A percentile compares a stretch with the other conserved stretches of the same genome.
phyloP scores from a whole-genome alignment of 2,329 filamentous ascomycete genomes.

The Trichophyton mentagrophytes region DNA sequence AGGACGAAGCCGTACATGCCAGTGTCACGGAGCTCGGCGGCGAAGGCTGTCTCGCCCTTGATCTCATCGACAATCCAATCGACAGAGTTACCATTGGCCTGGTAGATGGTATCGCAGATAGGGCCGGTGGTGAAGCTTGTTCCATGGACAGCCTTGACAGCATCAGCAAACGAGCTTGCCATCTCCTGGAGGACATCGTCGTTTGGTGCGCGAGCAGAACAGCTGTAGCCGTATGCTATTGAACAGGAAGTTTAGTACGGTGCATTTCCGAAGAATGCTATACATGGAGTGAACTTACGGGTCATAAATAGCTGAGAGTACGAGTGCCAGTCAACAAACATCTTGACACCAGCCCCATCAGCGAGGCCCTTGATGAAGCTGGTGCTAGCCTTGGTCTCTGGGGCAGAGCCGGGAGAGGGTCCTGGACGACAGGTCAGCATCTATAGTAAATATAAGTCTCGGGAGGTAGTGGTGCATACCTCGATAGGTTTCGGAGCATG shows the following conservation, averaged over 20 bases:
- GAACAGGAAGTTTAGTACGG: not conserved
- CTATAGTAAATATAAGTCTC: not conserved
- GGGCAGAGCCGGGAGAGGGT: conserved; percentile 32
- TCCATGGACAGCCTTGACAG: conserved; percentile 44
- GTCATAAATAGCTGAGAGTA: conserved; percentile 49
- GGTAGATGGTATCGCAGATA: conserved; percentile 50
- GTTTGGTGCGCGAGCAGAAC: conserved; percentile 36
- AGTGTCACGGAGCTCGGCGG: conserved; percentile 39
- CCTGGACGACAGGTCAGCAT: conserved; percentile 20
- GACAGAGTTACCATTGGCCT: conserved; percentile 30
- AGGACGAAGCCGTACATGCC: conserved; percentile 39
- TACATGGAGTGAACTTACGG: conserved; percentile 11
- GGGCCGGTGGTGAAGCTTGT: conserved; percentile 32
- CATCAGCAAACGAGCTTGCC: conserved; percentile 37
- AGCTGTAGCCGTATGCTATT: conserved; percentile 47
- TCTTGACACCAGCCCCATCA: conserved; percentile 39
- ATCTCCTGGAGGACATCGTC: conserved; percentile 39
- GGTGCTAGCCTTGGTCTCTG: conserved; percentile 42
- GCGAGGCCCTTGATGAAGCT: conserved; percentile 36
- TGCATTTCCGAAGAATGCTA: not conserved
- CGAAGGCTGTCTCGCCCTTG: conserved; percentile 35
- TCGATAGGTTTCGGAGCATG: conserved; percentile 40
- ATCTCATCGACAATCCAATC: conserved; percentile 37
- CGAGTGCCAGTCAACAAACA: conserved; percentile 54
- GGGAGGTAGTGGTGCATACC: conserved; percentile 13